These are phyloP conservation scores for Lichtheimia corymbifera DNA, from an alignment of 371 early-diverging fungal species.

Conservation along the genomic window DNA sequence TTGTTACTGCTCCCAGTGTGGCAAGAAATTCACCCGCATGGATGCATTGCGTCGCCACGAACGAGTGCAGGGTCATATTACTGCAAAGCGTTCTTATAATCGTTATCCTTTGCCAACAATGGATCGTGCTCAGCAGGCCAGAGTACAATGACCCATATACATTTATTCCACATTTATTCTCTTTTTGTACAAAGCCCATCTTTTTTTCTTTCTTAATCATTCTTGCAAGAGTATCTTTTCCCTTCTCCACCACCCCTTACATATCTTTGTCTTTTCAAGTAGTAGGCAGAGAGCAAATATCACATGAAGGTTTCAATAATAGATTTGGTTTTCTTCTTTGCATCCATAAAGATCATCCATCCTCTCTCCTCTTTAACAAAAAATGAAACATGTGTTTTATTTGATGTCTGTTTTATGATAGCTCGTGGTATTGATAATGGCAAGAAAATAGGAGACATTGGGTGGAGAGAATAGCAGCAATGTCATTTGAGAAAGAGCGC, in stretches of 20 bases:
- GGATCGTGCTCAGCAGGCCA: constrained; percentile 21
- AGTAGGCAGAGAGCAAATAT: too few species aligned
- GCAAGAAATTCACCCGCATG: constrained; percentile 38
- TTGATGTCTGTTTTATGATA: too few species aligned
- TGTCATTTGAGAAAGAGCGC: too few species aligned
- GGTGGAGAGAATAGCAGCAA: too few species aligned
- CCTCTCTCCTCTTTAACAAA: too few species aligned
- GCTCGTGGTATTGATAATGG: neutral
- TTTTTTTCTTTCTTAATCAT: neutral
- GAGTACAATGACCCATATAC: constrained; percentile 12
- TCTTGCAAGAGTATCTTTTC: constrained; percentile 1
- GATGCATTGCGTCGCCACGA: constrained; percentile 42
- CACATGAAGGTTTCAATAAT: too few species aligned
- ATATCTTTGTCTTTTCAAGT: too few species aligned
- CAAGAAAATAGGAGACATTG: neutral
- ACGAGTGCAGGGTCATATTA: constrained; percentile 34
- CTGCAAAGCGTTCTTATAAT: constrained; percentile 9
- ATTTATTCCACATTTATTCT: neutral
- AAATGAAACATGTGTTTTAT: too few species aligned
- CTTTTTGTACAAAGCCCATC: constrained; percentile 8
- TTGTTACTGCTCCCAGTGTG: constrained; percentile 31
- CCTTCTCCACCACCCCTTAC: too few species aligned
- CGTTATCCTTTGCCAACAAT: constrained; percentile 2
- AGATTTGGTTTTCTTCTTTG: too few species aligned
- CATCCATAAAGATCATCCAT: too few species aligned